Conservation (phyloP, 345 rosid genomes). For the Salix viminalis region DNA sequence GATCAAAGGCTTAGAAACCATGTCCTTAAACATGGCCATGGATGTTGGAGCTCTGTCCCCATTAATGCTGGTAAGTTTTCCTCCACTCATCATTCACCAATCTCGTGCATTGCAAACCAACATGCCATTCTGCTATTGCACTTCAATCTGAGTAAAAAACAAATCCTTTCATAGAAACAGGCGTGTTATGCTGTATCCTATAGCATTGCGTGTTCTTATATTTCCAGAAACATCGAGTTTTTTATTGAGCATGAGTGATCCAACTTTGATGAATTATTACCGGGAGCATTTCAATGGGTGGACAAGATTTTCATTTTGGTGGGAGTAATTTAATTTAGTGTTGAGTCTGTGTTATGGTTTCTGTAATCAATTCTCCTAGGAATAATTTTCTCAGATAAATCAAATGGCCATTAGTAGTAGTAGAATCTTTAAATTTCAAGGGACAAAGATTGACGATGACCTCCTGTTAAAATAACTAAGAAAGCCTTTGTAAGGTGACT, state of each 20-base stretch:
- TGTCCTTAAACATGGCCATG: conserved; percentile 64
- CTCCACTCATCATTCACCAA: neutral
- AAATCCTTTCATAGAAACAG: no score
- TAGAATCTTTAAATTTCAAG: no score
- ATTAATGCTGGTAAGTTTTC: conserved; percentile 63
- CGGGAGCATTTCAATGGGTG: neutral
- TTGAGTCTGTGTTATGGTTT: neutral
- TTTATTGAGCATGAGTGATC: neutral
- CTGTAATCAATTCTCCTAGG: neutral
- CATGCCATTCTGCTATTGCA: neutral
- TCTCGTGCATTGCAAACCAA: neutral
- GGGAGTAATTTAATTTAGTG: neutral
- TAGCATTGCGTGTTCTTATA: neutral
- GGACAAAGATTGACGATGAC: no score
- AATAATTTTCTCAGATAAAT: neutral
- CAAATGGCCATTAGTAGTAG: no score
- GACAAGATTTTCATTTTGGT: neutral
- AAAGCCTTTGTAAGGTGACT: neutral
- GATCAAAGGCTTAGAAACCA: conserved; percentile 65
- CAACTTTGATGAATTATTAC: neutral
- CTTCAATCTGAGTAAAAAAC: neutral
- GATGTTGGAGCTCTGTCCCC: conserved; percentile 88
- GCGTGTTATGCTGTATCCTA: neutral
- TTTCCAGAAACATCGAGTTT: neutral
- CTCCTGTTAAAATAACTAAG: no score